These are phyloP conservation scores for Dioscorea zingiberensis DNA, from an alignment of 106 monocot species.

Conservation along the genomic window DNA sequence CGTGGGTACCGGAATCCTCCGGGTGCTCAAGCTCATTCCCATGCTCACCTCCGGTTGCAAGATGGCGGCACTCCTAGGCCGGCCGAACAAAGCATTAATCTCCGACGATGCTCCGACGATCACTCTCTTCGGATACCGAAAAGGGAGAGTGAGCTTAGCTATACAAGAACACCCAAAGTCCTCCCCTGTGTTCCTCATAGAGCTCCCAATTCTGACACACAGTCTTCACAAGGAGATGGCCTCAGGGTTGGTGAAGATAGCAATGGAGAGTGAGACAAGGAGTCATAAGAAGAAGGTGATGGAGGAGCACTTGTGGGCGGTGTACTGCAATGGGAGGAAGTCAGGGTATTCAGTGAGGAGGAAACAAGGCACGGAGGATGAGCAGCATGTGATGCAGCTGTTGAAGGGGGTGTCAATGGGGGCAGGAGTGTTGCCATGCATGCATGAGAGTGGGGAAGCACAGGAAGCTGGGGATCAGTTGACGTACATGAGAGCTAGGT, in stretches of 20 bases:
- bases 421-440: constrained; percentile 58
- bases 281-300: constrained; percentile 41
- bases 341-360: constrained; percentile 55
- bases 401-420: constrained; percentile 73
- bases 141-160: constrained; percentile 38
- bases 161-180: constrained; percentile 61
- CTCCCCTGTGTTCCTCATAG: constrained; percentile 63
- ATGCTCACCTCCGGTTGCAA: constrained; percentile 74
- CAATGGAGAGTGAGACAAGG: constrained; percentile 64
- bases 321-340: constrained; percentile 70
- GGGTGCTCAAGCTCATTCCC: constrained; percentile 69
- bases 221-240: constrained; percentile 60
- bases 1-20: constrained; percentile 21
- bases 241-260: constrained; percentile 47
- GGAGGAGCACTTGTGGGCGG: constrained; percentile 70
- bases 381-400: constrained; percentile 55
- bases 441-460: not conserved
- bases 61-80: constrained; percentile 49
- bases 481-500: constrained; percentile 57
- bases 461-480: constrained; percentile 29
- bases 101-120: constrained; percentile 45
- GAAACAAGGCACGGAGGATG: constrained; percentile 46
- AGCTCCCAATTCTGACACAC: constrained; percentile 60
- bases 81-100: constrained; percentile 36
- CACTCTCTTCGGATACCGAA: constrained; percentile 55